phyloP scores from a whole-genome alignment of 139 green algal species.

The Coelastrella sp. region DNA sequence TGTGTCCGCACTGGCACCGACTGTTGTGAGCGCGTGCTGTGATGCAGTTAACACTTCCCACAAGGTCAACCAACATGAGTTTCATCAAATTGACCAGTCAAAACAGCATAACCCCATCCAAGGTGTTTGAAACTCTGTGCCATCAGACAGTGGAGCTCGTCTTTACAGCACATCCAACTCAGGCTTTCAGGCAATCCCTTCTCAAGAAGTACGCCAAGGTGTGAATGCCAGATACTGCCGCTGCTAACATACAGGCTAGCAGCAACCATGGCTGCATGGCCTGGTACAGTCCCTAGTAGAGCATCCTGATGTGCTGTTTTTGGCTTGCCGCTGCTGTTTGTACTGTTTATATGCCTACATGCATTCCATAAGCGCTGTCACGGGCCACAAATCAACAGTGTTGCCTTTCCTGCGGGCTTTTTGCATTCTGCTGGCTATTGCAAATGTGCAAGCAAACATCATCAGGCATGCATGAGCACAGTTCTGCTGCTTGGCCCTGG shows the following conservation, averaged over 20 bases:
- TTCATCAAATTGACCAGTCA: conserved; percentile 78
- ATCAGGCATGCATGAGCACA: too few relatives aligned
- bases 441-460: too few relatives aligned
- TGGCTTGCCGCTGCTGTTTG: too few relatives aligned
- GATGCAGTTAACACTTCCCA: conserved; percentile 79
- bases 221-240: background rate
- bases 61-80: conserved; percentile 86
- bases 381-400: too few relatives aligned
- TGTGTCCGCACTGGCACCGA: too few relatives aligned
- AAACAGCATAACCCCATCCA: conserved; percentile 62
- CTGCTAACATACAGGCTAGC: background rate
- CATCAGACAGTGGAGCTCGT: conserved; percentile 88
- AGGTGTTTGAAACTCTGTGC: conserved; percentile 78
- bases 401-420: background rate
- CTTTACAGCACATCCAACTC: conserved; percentile 92
- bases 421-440: background rate
- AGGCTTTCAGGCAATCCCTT: conserved; percentile 76
- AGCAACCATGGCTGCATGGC: too few relatives aligned
- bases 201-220: conserved; percentile 87
- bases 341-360: too few relatives aligned
- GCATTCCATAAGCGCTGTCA: too few relatives aligned
- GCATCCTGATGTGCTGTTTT: too few relatives aligned
- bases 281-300: too few relatives aligned
- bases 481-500: background rate
- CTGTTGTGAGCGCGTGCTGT: too few relatives aligned